Evolutionary conservation across 2,329 filamentous ascomycete species (phyloP), one percentile per base, ranked within the genome.

Genomic region (Malbranchea cinnamomea): DNA sequence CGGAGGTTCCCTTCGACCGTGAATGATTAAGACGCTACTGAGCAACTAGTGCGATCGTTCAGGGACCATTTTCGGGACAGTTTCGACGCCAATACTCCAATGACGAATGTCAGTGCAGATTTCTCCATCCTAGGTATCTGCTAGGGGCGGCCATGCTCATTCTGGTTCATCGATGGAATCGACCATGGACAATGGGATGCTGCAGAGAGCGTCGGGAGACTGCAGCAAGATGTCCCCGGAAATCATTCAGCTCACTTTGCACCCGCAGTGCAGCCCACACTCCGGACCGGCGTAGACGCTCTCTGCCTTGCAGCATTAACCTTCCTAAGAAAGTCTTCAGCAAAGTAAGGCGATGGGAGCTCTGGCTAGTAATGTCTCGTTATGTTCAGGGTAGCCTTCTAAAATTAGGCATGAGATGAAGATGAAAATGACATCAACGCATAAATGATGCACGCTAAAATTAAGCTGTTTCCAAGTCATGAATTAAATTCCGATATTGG

Each of bases 201-300:
- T 36, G 55, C 53, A 9, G 52, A 60, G 43, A 51, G 45, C 31
- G 54, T 62, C 22, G 63, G 62, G 0, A 52, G 32, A 40, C 46
- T 57, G 4, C 34, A 26, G 36, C 51, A 59, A 37, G 63, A 62
- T 30, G 59, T 74, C 8, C 65, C 72, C 0, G 62, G 63, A 0
- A 76, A 76, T 39, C 72, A 77, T 43, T 67, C 60, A 35, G 60
- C 67, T 0, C 57, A 61, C 31, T 77, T 76, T 50, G 64, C 65
- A 18, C 71, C 71, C 4, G 63, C 60, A 1, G 59, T 75, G 14
- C 60, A 67, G 45, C 70, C 70, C 5, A 76, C 71, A 0, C 46
- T 77, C 53, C 59, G 37, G 35, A 54, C 52, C 4, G 71, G 64
- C 0, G 50, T 63, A 2, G 62, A 70, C 49, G 65, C 64, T 1